A percentile compares a stretch with the other conserved stretches of the same genome.
These are phyloP conservation scores for Ananas comosus DNA, from an alignment of 176 grass and related monocot genomes.

Conservation along the genomic window DNA sequence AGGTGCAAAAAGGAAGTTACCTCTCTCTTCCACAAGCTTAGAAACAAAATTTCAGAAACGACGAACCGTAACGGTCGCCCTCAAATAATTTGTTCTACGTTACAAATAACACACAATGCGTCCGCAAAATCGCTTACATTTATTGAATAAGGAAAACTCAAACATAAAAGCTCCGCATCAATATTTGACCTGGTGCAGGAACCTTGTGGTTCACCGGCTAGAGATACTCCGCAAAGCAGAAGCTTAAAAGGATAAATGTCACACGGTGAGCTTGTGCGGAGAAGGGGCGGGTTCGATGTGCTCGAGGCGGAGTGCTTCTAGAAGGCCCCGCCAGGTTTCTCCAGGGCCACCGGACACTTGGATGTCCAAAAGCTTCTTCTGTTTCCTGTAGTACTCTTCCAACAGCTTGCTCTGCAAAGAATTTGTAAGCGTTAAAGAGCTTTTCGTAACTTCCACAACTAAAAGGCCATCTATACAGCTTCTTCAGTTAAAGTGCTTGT, in stretches of 20 bases:
- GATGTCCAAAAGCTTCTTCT: conserved; percentile 69
- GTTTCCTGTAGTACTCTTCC: conserved; percentile 84
- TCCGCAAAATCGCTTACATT: too few species aligned
- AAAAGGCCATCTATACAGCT: not conserved
- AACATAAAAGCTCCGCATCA: too few species aligned
- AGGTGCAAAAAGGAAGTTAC: too few species aligned
- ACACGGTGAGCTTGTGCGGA: conserved; percentile 49
- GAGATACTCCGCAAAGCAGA: not conserved
- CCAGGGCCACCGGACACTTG: conserved; percentile 55
- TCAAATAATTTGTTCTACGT: too few species aligned
- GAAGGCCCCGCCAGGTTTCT: conserved; percentile 80
- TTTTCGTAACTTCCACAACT: not conserved
- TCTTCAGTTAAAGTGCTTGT: not conserved
- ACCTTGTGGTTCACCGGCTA: not conserved
- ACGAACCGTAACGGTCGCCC: too few species aligned
- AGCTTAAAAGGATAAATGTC: not conserved
- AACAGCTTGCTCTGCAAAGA: conserved; percentile 59
- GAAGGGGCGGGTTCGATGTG: conserved; percentile 54
- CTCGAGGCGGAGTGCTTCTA: conserved; percentile 70
- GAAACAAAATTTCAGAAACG: too few species aligned
- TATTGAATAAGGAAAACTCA: too few species aligned
- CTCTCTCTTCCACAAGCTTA: too few species aligned
- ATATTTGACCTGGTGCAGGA: not conserved
- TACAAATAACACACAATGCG: too few species aligned
- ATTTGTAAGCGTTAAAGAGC: not conserved